Percentiles rank a stretch among this genome's conserved stretches.
phyloP scores from a whole-genome alignment of 2,329 filamentous ascomycete species.

The Microthyrium microscopicum region DNA sequence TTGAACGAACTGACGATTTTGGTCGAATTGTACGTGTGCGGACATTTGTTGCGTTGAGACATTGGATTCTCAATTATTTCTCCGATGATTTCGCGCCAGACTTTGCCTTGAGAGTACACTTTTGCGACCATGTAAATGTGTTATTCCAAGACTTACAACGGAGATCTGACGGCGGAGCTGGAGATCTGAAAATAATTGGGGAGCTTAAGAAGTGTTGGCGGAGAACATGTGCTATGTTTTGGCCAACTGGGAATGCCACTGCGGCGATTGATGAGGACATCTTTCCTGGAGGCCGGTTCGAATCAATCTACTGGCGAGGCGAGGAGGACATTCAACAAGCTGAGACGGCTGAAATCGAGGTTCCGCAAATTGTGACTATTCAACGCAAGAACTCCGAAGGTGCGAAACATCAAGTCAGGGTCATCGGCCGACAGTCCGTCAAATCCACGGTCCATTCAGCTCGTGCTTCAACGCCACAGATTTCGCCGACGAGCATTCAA shows the following conservation, averaged over 20 bases:
- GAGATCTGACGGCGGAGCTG: slow-evolving; percentile 35
- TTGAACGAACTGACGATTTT: slow-evolving; percentile 61
- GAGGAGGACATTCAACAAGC: background rate
- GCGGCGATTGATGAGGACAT: slow-evolving; percentile 49
- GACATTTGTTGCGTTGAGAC: slow-evolving; percentile 84
- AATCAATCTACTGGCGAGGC: background rate
- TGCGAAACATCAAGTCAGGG: too few species aligned
- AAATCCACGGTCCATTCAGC: too few species aligned
- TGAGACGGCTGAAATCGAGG: background rate
- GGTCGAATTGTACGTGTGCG: slow-evolving; percentile 90
- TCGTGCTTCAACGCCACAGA: too few species aligned
- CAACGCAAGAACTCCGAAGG: too few species aligned
- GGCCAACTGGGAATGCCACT: slow-evolving; percentile 58
- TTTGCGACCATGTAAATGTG: slow-evolving; percentile 64
- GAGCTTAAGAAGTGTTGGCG: slow-evolving; percentile 98
- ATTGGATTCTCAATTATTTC: slow-evolving; percentile 98
- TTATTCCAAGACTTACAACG: slow-evolving; percentile 36
- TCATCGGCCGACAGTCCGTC: too few species aligned
- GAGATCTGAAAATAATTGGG: slow-evolving; percentile 69
- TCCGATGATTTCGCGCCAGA: slow-evolving; percentile 79
- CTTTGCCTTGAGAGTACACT: slow-evolving; percentile 54
- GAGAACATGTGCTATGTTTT: slow-evolving; percentile 74
- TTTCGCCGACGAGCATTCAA: slow-evolving; percentile 29
- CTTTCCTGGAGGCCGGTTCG: slow-evolving; percentile 45
- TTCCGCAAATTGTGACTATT: background rate